phyloP scores from a whole-genome alignment of 345 rosid genomes.

The Populus euphratica region DNA sequence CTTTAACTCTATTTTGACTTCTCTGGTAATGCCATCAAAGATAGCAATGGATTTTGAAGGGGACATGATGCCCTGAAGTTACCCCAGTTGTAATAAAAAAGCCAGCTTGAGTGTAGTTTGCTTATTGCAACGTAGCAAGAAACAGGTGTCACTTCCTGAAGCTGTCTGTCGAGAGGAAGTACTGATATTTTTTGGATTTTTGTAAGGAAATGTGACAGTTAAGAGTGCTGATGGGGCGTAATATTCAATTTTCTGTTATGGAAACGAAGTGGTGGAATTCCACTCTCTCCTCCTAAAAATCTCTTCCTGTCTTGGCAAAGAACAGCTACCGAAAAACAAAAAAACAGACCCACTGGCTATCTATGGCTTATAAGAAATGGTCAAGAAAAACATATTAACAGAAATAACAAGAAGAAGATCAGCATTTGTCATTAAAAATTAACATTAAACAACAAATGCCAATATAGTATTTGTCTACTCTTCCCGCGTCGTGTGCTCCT shows the following conservation, averaged over 20 bases:
- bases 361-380: neutral
- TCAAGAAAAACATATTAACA: neutral
- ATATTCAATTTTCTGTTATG: neutral
- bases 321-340: neutral
- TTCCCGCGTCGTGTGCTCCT: conserved; percentile 21
- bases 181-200: too few species aligned
- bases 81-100: too few species aligned
- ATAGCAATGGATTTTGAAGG: too few species aligned
- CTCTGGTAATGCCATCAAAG: too few species aligned
- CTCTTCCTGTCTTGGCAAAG: neutral
- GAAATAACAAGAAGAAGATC: neutral
- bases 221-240: too few species aligned
- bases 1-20: too few species aligned
- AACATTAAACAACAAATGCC: neutral
- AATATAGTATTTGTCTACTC: neutral
- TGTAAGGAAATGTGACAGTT: too few species aligned
- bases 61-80: too few species aligned
- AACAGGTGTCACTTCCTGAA: neutral
- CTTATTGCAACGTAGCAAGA: neutral
- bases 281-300: too few species aligned
- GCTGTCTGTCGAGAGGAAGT: neutral
- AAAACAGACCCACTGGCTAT: neutral
- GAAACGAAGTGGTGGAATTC: neutral
- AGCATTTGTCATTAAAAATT: neutral
- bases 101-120: too few species aligned